Evolutionary conservation across 2,329 filamentous ascomycete genomes (phyloP).

Genomic region (Fusarium protoensiforme): DNA sequence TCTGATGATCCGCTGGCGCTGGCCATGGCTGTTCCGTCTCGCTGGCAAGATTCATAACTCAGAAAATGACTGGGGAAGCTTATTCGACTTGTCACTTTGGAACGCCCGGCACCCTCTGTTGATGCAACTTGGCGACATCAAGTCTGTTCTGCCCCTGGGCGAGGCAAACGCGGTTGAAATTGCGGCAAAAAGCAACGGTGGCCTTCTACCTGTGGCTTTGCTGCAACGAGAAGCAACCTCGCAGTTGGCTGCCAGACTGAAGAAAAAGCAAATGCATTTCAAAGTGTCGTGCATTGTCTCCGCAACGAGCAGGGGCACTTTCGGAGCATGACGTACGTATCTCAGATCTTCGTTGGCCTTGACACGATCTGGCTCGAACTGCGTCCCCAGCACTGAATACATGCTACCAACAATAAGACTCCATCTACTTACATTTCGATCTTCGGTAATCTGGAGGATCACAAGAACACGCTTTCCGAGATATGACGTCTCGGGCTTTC

Average conservation of each 20-base stretch:
- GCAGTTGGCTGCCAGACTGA: neutral
- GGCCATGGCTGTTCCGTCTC: neutral
- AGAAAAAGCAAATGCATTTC: slow-evolving; percentile 17
- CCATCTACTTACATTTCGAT: neutral
- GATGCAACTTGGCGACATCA: neutral
- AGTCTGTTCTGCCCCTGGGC: neutral
- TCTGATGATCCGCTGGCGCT: neutral
- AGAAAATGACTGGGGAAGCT: neutral
- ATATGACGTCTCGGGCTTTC: slow-evolving; percentile 1
- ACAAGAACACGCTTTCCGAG: neutral
- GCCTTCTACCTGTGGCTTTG: neutral
- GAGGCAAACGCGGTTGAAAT: neutral
- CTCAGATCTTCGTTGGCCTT: neutral
- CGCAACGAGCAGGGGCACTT: slow-evolving; percentile 8
- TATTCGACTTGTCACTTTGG: slow-evolving; percentile 1
- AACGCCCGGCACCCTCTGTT: neutral
- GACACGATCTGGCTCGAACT: slow-evolving; percentile 8
- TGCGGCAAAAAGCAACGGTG: neutral
- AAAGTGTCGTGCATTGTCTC: slow-evolving; percentile 18
- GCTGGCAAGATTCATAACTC: slow-evolving; percentile 10
- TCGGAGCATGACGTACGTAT: slow-evolving; percentile 27
- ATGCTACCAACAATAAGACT: neutral
- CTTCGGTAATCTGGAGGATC: slow-evolving; percentile 10
- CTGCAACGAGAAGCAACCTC: neutral
- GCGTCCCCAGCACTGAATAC: neutral